Percentiles rank a stretch among this genome's conserved stretches.
These are phyloP conservation scores for Candida namnaoensis DNA, from an alignment of 805 yeast genomes.

Conservation along the genomic window DNA sequence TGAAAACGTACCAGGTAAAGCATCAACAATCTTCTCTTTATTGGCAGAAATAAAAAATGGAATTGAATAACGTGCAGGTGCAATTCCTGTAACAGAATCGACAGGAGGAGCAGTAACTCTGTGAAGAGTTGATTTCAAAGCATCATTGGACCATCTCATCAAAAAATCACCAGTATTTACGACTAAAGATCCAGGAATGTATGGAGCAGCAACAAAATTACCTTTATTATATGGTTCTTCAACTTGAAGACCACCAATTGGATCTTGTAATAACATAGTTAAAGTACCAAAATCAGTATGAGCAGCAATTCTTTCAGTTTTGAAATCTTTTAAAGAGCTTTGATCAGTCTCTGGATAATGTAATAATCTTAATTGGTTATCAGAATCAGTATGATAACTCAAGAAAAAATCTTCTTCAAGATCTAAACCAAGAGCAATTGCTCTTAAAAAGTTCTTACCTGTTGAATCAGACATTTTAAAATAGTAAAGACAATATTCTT, in stretches of 20 bases:
- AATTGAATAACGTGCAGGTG: slow-evolving; percentile 17
- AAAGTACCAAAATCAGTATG: slow-evolving; percentile 19
- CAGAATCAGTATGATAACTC: slow-evolving; percentile 13
- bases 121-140: slow-evolving; percentile 16
- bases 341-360: slow-evolving; percentile 18
- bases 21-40: slow-evolving; percentile 13
- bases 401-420: slow-evolving; percentile 13
- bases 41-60: slow-evolving; percentile 19
- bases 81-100: slow-evolving; percentile 8
- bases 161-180: slow-evolving; percentile 16
- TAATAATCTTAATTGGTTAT: slow-evolving; percentile 14
- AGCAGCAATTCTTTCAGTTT: slow-evolving; percentile 18
- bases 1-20: slow-evolving; percentile 16
- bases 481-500: slow-evolving; percentile 12
- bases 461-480: slow-evolving; percentile 8
- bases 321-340: slow-evolving; percentile 7
- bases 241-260: slow-evolving; percentile 17
- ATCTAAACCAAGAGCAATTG: slow-evolving; percentile 16
- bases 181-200: slow-evolving; percentile 10
- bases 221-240: slow-evolving; percentile 11
- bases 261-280: slow-evolving; percentile 17
- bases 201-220: slow-evolving; percentile 12
- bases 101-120: slow-evolving; percentile 16
- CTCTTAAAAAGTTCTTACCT: slow-evolving; percentile 10
- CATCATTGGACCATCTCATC: slow-evolving; percentile 18